Evolutionary conservation across 495 filamentous ascomycete species (phyloP), one percentile per base, ranked within the genome.

Genomic region (Cudoniella acicularis): DNA sequence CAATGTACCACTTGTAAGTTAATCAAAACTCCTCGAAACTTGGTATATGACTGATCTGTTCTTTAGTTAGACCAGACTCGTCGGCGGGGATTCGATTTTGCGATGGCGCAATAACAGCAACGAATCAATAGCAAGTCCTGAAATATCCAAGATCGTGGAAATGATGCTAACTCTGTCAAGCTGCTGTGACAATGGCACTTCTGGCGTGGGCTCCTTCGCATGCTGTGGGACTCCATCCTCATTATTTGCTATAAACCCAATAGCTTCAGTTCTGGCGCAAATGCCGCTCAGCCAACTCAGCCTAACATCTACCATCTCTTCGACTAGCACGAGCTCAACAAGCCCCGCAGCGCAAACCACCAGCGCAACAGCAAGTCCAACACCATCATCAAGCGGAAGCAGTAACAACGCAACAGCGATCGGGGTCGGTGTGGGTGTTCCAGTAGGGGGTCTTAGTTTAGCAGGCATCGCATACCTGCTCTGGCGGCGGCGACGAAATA

Each of bases 161-260:
- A 41, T n/a, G n/a, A 41, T 41, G 36, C 53, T 56, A 18, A 56
- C 40, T 10, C 25, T 42, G 2, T 48, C 10, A 11, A 59, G 56
- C 48, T 62, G 60, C 26, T 62, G 60, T 23, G 60, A 62, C 53
- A 49, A 62, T 57, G 60, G 60, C 9, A 46, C 47, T 9, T 23
- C 46, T 13, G 60, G 60, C 25, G 42, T 62, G 24, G 60, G 60
- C 10, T 30, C 22, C 16, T 57, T 57, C 36, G 48, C 46, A 30
- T 62, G 60, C 47, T 62, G 60, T 26, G 16, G 30, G n/a, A 54
- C 22, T 20, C 41, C 49, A n/a, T 20, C 27, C 13, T 11, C 3
- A 10, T 52, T 62, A 11, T 62, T 62, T 26, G 21, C 23, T 1
- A 57, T 62, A 11, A 47, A 45, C 22, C 60, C 60, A 1, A 25